Base-by-base conservation (phyloP, 768 basidiomycete species). In the Suillus discolor region DNA sequence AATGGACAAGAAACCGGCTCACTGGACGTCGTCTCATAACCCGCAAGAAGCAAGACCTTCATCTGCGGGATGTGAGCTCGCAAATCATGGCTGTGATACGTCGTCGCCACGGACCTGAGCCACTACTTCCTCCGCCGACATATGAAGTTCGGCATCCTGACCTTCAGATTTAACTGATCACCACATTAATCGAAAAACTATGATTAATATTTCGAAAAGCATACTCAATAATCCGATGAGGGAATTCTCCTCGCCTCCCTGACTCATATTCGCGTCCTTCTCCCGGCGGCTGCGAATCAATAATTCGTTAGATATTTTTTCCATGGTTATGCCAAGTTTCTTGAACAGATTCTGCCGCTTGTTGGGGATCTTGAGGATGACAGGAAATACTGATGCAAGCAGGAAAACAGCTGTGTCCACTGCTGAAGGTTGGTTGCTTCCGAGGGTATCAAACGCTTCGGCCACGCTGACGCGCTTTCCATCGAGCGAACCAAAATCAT, bases 401-500 rank as follows among this genome's bases (percentile, higher is more conserved):
- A 23, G 45, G 11, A 23, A 0, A 12, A 47, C 1, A 12, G 77
- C 62, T 16, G 68, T 66, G 23, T 76, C 75, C 57, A 80, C 39
- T 4, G 74, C 51, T 6, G 75, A 73, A 6, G 62, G 7, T 12
- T 67, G 67, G 7, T 78, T 70, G 18, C 67, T 66, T 3, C 31
- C 42, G 61, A 82, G 77, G 0, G 75, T 71, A 18, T 81, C 79
- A 36, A 85, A 83, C 2, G 78, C 75, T 6, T 80, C 76, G 3
- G 79, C 75, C 20, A 87, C 78, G 2, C 76, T 67, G 4, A 82
- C 77, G 36, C 71, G 72, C 63, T 83, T 79, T 6, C 86, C 86
- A 16, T 84, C 80, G 6, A 88, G 77, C 0, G 83, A 73, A 15
- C 81, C 81, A 66, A 89, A 89, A 69, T 87, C 78, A 68, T 88